phyloP scores from a whole-genome alignment of 192 early-diverging fungal species.

The Rhizophagus clarus region DNA sequence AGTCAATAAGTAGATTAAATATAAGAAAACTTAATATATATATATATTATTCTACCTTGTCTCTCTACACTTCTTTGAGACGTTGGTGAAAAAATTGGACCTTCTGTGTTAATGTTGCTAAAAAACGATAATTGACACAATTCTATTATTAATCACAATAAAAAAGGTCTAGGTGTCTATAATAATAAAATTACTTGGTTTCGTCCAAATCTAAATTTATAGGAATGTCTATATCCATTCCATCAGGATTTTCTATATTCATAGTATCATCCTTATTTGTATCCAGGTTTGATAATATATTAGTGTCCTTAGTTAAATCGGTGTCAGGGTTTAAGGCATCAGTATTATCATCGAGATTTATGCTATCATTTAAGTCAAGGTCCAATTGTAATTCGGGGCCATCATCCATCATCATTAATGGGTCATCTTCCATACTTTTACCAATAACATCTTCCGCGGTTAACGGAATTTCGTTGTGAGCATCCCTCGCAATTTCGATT shows the following conservation, averaged over 20 bases:
- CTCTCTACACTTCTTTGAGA: background rate
- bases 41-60: background rate
- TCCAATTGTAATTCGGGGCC: constrained; percentile 35
- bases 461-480: constrained; percentile 41
- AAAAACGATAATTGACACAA: background rate
- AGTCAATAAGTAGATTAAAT: background rate
- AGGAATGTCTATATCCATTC: background rate
- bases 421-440: constrained; percentile 37
- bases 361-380: constrained; percentile 33
- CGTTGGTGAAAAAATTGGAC: background rate
- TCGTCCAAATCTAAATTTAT: background rate
- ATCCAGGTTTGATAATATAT: background rate
- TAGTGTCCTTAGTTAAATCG: background rate
- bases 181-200: background rate
- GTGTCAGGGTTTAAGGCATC: background rate
- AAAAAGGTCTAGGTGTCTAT: background rate
- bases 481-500: constrained; percentile 63
- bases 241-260: background rate
- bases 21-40: background rate
- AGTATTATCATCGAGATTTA: background rate
- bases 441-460: constrained; percentile 37
- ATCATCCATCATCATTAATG: constrained; percentile 35
- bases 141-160: background rate
- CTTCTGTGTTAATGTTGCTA: background rate
- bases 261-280: too few relatives aligned